phyloP scores from a whole-genome alignment of 768 basidiomycete genomes.

The Cystofilobasidium bisporidii region DNA sequence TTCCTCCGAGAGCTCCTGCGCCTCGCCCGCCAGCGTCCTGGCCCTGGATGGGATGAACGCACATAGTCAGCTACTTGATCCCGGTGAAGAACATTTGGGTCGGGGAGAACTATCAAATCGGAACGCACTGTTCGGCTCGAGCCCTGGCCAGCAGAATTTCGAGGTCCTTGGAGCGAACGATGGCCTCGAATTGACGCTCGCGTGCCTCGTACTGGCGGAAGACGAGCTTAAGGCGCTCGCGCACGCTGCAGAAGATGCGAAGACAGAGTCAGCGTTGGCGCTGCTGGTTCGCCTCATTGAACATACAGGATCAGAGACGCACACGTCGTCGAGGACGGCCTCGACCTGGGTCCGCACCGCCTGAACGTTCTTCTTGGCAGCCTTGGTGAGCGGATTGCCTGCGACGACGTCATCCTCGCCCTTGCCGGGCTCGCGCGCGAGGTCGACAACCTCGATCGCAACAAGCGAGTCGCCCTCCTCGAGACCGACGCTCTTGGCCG shows the following conservation, averaged over 20 bases:
- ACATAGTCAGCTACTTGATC: neutral
- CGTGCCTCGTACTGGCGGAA: conserved; percentile 80
- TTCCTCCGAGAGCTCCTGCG: conserved; percentile 7
- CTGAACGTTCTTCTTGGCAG: conserved; percentile 19
- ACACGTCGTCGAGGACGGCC: conserved; percentile 79
- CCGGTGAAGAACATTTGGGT: no score
- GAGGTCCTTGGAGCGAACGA: conserved; percentile 82
- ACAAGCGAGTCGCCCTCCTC: conserved; percentile 82
- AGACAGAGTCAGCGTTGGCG: conserved; percentile 13
- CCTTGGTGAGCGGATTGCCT: conserved; percentile 2
- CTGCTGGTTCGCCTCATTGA: neutral
- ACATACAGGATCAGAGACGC: conserved; percentile 38
- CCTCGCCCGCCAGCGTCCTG: conserved; percentile 9
- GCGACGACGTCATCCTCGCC: conserved; percentile 2
- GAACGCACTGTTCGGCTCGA: conserved; percentile 62
- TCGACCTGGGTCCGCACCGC: conserved; percentile 59
- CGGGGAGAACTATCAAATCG: no score
- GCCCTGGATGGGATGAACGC: neutral
- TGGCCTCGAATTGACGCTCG: conserved; percentile 84
- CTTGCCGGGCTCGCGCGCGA: conserved; percentile 51
- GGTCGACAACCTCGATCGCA: conserved; percentile 81
- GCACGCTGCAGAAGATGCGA: conserved; percentile 48
- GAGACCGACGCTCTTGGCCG: conserved; percentile 76
- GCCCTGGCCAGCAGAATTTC: conserved; percentile 79
- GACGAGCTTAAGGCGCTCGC: conserved; percentile 76